These are phyloP conservation scores for Croton setiger DNA, from an alignment of 441 rosid species.

Conservation along the genomic window DNA sequence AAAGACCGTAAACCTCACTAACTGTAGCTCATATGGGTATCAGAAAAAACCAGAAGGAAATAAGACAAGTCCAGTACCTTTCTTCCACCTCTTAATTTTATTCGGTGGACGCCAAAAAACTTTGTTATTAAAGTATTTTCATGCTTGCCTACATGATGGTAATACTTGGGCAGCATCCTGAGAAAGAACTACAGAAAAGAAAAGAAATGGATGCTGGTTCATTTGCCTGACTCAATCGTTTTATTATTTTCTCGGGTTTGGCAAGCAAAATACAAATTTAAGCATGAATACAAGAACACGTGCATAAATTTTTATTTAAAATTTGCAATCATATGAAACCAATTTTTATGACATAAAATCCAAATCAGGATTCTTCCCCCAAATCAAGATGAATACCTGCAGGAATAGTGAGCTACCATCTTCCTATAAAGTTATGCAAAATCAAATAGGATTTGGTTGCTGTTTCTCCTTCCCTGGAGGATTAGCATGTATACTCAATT, in stretches of 20 bases:
- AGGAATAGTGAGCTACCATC: background rate
- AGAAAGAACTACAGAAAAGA: slow-evolving; percentile 60
- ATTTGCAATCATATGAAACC: background rate
- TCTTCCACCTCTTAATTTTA: slow-evolving; percentile 68
- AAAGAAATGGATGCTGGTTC: background rate
- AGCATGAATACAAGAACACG: background rate
- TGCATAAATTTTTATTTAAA: background rate
- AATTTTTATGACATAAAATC: background rate
- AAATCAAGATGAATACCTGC: slow-evolving; percentile 5
- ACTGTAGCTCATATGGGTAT: slow-evolving; percentile 13
- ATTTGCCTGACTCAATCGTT: background rate
- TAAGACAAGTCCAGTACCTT: slow-evolving; percentile 46
- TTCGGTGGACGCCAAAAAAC: slow-evolving; percentile 84
- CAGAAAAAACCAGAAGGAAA: slow-evolving; percentile 10
- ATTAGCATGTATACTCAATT: background rate
- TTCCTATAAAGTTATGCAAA: background rate
- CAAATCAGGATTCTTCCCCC: background rate
- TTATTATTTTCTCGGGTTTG: background rate
- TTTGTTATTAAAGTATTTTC: slow-evolving; percentile 97
- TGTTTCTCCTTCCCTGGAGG: background rate
- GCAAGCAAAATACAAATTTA: background rate
- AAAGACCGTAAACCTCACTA: slow-evolving; percentile 13
- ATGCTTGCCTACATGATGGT: slow-evolving; percentile 59
- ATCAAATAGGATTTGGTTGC: slow-evolving; percentile 9
- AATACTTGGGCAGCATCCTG: slow-evolving; percentile 81